Evolutionary conservation across 2,329 filamentous ascomycete species (phyloP).

Genomic region (Ophiognomonia clavigignenti-juglandacearum): DNA sequence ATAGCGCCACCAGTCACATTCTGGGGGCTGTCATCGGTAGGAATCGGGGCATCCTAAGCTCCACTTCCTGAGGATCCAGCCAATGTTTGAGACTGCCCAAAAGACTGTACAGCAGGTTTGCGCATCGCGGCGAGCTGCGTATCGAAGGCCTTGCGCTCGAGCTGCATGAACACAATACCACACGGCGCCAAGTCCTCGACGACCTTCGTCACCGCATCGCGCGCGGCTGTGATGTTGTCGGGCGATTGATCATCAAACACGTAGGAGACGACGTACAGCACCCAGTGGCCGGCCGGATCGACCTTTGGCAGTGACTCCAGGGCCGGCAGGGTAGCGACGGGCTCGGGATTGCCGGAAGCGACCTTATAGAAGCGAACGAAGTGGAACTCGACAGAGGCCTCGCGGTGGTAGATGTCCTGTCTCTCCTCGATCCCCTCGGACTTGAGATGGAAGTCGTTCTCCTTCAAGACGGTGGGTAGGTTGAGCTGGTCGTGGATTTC

Average conservation of each 20-base stretch:
- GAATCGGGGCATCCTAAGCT: not conserved
- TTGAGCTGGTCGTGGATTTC: conserved; percentile 50
- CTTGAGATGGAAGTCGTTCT: conserved; percentile 50
- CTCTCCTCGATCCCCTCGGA: conserved; percentile 50
- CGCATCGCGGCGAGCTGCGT: conserved; percentile 27
- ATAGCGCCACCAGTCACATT: not conserved
- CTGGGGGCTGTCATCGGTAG: not conserved
- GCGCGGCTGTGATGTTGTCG: conserved; percentile 50
- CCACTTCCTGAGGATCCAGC: conserved; percentile 2
- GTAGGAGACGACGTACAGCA: conserved; percentile 48
- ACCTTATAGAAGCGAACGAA: conserved; percentile 43
- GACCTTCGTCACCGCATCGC: conserved; percentile 44
- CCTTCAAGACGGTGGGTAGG: conserved; percentile 41
- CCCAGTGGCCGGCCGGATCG: conserved; percentile 47
- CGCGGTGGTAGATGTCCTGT: conserved; percentile 44
- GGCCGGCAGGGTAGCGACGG: conserved; percentile 36
- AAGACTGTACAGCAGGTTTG: conserved; percentile 10
- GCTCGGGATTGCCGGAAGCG: conserved; percentile 24
- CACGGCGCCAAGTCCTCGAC: conserved; percentile 41
- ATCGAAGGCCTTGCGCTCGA: conserved; percentile 50
- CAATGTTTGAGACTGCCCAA: conserved; percentile 11
- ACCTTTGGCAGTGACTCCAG: conserved; percentile 43
- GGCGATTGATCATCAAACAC: conserved; percentile 54
- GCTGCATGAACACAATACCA: conserved; percentile 45
- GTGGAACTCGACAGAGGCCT: conserved; percentile 44